Conservation (phyloP, 805 yeast genomes). For the Metschnikowia lachancei region DNA sequence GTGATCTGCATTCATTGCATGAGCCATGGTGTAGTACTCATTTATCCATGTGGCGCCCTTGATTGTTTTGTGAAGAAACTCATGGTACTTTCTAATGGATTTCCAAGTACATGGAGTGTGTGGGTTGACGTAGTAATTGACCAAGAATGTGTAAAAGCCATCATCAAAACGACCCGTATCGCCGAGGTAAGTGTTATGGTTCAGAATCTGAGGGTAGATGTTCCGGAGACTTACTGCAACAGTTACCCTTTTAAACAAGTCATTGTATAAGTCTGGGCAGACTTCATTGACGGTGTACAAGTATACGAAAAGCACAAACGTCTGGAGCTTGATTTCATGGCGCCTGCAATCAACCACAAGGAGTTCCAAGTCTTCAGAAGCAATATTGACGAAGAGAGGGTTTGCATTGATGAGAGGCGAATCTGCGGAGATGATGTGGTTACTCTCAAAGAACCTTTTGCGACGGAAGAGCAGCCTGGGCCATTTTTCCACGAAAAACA, state of each 20-base stretch:
- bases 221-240: conserved; percentile 8
- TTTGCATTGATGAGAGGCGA: conserved; percentile 3
- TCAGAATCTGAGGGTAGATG: neutral
- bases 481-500: conserved; percentile 2
- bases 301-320: conserved; percentile 5
- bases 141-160: conserved; percentile 5
- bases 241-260: conserved; percentile 2
- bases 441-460: conserved; percentile 4
- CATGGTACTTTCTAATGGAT: conserved; percentile 5
- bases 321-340: conserved; percentile 7
- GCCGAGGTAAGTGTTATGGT: conserved; percentile 4
- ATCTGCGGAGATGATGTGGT: neutral
- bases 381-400: conserved; percentile 1
- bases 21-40: conserved; percentile 4
- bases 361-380: neutral
- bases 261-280: conserved; percentile 4
- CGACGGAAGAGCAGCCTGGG: neutral
- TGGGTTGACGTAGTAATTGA: conserved; percentile 4
- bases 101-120: conserved; percentile 4
- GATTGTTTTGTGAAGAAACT: conserved; percentile 4
- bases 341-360: conserved; percentile 1
- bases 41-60: conserved; percentile 1
- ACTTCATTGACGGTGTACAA: conserved; percentile 4
- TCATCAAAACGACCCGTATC: conserved; percentile 2
- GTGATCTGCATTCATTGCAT: conserved; percentile 4